Conservation (phyloP, 108 stramenopile species). For the Mediolabrus comicus region DNA sequence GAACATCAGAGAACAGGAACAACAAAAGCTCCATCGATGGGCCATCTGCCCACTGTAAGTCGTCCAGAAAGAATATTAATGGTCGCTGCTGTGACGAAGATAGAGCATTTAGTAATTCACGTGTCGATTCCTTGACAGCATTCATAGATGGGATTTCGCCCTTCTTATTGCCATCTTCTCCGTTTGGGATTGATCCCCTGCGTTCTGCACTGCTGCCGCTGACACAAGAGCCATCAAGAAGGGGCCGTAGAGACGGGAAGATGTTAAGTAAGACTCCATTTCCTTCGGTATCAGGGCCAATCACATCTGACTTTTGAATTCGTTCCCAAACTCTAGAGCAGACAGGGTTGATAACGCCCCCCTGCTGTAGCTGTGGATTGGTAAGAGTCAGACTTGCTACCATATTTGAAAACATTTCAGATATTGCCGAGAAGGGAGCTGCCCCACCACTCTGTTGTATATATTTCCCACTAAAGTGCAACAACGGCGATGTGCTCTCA, state of each 20-base stretch:
- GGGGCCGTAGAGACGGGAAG: not conserved
- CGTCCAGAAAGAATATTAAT: constrained; percentile 19
- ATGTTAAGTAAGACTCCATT: not conserved
- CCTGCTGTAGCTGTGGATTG: not conserved
- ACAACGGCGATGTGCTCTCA: not conserved
- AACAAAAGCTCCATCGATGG: constrained; percentile 6
- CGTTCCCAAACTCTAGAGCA: not conserved
- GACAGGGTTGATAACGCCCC: too few species aligned
- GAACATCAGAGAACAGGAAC: not conserved
- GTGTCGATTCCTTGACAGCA: not conserved
- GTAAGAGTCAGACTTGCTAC: not conserved
- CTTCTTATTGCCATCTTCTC: not conserved
- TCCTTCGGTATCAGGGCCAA: not conserved
- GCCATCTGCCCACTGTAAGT: constrained; percentile 33
- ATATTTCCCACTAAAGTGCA: constrained; percentile 2
- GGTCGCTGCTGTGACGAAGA: constrained; percentile 1
- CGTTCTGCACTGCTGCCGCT: not conserved
- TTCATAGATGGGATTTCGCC: not conserved
- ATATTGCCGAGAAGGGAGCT: constrained; percentile 1
- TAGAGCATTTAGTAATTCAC: not conserved
- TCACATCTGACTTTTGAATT: not conserved
- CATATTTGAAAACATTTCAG: not conserved
- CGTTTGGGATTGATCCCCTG: not conserved
- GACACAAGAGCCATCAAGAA: not conserved
- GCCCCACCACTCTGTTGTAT: constrained; percentile 2